These are phyloP conservation scores for Tilletia indica DNA, from an alignment of 1,284 basidiomycete species.

Conservation along the genomic window DNA sequence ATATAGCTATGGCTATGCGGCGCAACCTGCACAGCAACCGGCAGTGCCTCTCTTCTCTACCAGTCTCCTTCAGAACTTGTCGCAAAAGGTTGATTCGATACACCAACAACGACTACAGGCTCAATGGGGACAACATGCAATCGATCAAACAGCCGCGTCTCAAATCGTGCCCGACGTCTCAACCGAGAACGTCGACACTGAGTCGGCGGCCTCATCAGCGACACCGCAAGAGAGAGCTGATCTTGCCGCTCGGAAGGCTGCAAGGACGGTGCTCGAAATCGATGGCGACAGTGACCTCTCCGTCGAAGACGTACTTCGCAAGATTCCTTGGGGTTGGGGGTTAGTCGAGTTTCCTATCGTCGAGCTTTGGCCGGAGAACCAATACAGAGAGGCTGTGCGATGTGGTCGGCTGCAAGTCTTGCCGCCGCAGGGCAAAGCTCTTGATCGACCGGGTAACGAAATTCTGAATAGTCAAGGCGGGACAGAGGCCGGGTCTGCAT, in stretches of 20 bases:
- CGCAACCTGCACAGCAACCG: not conserved
- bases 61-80: constrained; percentile 7
- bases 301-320: constrained; percentile 1
- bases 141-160: not conserved
- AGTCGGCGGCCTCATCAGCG: not conserved
- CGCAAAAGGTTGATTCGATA: constrained; percentile 3
- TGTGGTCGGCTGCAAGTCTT: not conserved
- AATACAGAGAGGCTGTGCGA: not conserved
- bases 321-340: constrained; percentile 6
- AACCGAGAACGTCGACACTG: not conserved
- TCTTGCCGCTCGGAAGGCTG: not conserved
- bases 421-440: not conserved
- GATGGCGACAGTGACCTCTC: not conserved
- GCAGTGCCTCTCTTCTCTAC: not conserved
- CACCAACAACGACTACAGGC: constrained; percentile 5
- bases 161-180: not conserved
- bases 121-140: not conserved
- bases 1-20: not conserved
- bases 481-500: too few relatives aligned
- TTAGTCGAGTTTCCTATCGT: constrained; percentile 13
- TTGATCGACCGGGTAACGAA: not conserved
- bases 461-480: too few relatives aligned
- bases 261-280: not conserved
- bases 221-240: not conserved
- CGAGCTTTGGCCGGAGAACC: constrained; percentile 3